Base-by-base conservation (phyloP, 805 yeast genomes). In the Lipomyces sp. region DNA sequence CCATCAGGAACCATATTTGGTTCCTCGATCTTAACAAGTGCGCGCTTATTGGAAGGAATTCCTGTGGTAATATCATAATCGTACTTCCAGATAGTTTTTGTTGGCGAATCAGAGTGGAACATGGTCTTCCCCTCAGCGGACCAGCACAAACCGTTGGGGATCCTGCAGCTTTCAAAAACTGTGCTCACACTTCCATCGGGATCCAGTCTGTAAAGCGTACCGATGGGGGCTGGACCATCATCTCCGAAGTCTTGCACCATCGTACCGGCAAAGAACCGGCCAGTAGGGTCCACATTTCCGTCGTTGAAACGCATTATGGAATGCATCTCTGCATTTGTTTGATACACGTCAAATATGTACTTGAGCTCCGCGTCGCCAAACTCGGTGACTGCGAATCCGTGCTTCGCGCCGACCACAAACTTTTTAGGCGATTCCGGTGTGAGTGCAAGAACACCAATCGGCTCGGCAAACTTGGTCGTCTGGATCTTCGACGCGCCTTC, bases 101-200 rank as follows among this genome's bases (percentile, higher is more conserved):
- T 79, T 51, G 80, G 71, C 2, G 89, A 84, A 63, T 87, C 87
- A 1, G 88, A 85, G 78, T 85, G 82, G 68, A 81, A 86, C 74
- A 85, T 73, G 24, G 76, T 72, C 34, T 79, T 80, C 2, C 77
- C 77, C 54, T 77, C 80, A 3, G 75, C 75, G 6, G 77, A 72
- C 86, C 88, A 89, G 56, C 84, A 86, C 64, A 88, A 78, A 7
- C 97, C 96, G 75, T 92, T 92, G 18, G 97, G 87, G 60, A 89
- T 87, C 15, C 76, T 76, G 57, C 85, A 77, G 29, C 78, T 75
- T 33, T 81, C 81, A 64, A 80, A 76, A 2, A 83, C 73, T 10
- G 76, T 76, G 32, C 63, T 59, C 6, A 42, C 71, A 4, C 74
- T 74, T 8, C 77, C 75, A 15, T 73, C 68, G 15, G 80, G 73